Evolutionary conservation across 768 basidiomycete genomes (phyloP), one percentile per base, ranked within the genome.

Genomic region (Suillus tomentosus): DNA sequence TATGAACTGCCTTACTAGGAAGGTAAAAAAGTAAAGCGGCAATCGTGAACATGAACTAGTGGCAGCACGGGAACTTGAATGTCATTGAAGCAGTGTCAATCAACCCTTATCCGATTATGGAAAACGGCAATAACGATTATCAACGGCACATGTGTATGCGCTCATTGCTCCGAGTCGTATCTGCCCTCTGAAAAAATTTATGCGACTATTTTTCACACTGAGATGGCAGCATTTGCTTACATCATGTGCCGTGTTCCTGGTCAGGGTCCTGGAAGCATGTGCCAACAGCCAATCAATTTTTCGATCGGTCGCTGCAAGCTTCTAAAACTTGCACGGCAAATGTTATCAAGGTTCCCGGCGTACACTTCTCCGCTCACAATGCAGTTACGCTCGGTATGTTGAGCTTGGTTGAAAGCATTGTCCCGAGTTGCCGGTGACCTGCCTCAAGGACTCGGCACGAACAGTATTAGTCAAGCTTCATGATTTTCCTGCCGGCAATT

Each of bases 21-120:
- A 27, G 60, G 67, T 39, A 75, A 75, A 42, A 70, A 76, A 40
- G 17, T 36, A 40, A 72, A 64, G 64, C 5, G 42, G 22, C 69
- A 71, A 27, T 58, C 15, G 22, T 19, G 39, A 24, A 13, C 1
- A 5, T 31, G 39, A 27, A 19, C 24, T 58, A 19, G 40, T 58
- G 24, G 17, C 24, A 15, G 39, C 7, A 11, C 57, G 27, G 40
- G 17, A 24, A 31, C 24, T 42, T 42, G 40, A 14, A 17, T 39
- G 24, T 24, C 22, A 15, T 17, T 22, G 36, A 42, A 22, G 24
- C 24, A 5, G 40, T 42, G 24, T 6, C 31, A 36, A 27, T 58
- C 51, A 31, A 4, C 27, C 9, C 9, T 17, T 15, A 53, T 31
- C 27, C 51, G 51, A 53, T 53, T 37, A 37, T 10, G 7, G 36